A percentile compares a stretch with the other conserved stretches of the same genome.
Conservation (phyloP, 2,329 filamentous ascomycete genomes). For the Pleomassaria siparia region DNA sequence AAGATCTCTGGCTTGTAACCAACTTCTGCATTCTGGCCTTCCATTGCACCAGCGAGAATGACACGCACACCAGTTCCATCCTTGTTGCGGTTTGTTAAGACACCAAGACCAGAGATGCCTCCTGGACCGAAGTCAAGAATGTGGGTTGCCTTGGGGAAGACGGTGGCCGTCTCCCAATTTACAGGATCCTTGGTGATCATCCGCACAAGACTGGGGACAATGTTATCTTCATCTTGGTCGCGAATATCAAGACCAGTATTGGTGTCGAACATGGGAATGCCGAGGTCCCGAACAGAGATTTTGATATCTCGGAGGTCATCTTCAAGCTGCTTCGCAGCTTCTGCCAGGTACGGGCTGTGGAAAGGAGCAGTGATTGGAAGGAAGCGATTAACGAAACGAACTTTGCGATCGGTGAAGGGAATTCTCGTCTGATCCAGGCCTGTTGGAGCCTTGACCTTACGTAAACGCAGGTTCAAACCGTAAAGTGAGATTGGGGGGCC, state of each 20-base stretch:
- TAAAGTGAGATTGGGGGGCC: constrained; percentile 95
- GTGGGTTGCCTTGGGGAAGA: constrained; percentile 88
- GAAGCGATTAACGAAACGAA: constrained; percentile 96
- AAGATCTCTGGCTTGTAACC: constrained; percentile 98
- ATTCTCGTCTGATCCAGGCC: constrained; percentile 93
- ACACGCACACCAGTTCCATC: constrained; percentile 97
- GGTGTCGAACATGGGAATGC: constrained; percentile 83
- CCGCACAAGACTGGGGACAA: constrained; percentile 82
- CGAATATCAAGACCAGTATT: constrained; percentile 79
- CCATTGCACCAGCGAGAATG: constrained; percentile 90
- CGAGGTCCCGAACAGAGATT: constrained; percentile 72
- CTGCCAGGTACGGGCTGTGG: constrained; percentile 89
- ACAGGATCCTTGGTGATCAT: constrained; percentile 95
- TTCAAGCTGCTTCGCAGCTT: constrained; percentile 79
- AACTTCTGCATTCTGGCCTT: constrained; percentile 85
- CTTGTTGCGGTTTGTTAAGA: constrained; percentile 97
- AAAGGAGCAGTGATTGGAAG: constrained; percentile 96
- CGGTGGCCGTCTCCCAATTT: constrained; percentile 93
- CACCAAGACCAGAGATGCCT: constrained; percentile 92
- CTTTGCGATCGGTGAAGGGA: constrained; percentile 92
- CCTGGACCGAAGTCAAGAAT: constrained; percentile 96
- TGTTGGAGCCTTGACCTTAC: constrained; percentile 97
- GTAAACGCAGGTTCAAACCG: constrained; percentile 89
- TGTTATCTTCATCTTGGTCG: constrained; percentile 66
- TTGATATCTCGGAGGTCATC: constrained; percentile 82